Base-by-base conservation (phyloP, 2,329 filamentous ascomycete genomes). In the Scedosporium minutisporum region DNA sequence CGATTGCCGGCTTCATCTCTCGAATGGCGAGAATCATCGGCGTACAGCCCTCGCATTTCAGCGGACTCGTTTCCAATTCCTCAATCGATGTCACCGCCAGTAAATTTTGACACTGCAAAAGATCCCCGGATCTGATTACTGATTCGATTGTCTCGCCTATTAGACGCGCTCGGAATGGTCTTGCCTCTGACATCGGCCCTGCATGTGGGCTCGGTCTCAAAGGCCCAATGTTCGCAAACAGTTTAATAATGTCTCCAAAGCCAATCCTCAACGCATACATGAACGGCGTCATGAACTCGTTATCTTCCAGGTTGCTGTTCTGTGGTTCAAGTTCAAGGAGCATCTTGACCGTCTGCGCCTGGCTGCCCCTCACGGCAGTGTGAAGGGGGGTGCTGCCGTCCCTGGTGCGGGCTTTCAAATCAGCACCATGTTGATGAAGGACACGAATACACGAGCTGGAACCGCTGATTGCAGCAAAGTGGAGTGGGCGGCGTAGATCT, bases 331-430 rank as follows among this genome's bases (percentile, higher is more conserved):
- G 48, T 33, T 57, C 60, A 9, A 61, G 60, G 4, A 61, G 60
- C 10, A 51, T 57, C 48, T 61, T 61, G 16, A 61, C 48, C 12
- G 60, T 44, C 48, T 55, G 60, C 2, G 48, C 44, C 60, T 57
- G 48, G 18, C 46, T 61, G 38, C 25, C 14, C 27, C n/a, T 5
- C 25, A 64, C 48, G 6, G 57, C 60, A 6, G 38, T 33, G 57
- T 64, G 60, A 10, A 77, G 60, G 0, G 76, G 75, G 1, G 75
- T 76, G 21, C 72, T 71, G 0, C 71, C 71, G 0, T 64, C 61
- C 1, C 62, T 55, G 21, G 76, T 73, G 1, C 64, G 64, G 0
- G 67, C 65, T 6, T 67, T 65, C 4, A 76, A 60, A 27, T 74
- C 65, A 6, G 71, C 68, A 4, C 69, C 70, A 3, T 66, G 65